Base-by-base conservation (phyloP, 1,284 basidiomycete species). In the Coriolopsis trogii region DNA sequence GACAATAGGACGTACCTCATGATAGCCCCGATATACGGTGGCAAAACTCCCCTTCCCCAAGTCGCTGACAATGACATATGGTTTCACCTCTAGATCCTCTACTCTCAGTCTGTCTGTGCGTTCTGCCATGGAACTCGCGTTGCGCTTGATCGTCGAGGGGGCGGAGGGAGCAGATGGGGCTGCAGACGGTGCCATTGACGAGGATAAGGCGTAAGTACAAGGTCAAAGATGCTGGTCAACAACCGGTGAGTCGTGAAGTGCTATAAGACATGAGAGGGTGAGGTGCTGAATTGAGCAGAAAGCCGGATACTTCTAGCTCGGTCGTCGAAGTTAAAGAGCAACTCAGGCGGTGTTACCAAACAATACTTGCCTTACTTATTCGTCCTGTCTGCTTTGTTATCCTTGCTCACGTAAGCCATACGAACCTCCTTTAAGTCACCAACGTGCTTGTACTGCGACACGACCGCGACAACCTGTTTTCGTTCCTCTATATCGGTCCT, bases 31-130 rank as follows among this genome's bases (percentile, higher is more conserved):
- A 73, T 94, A 96, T 31, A 99, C 96, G 1, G 91, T 96, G 25
- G 95, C 96, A 71, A 99, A 99, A 67, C 91, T 95, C 29, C 96
- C 96, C 68, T 89, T 90, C 26, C 89, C 89, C 46, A 92, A 82
- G 62, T 89, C 82, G 50, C 74, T 75, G 6, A 82, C 81, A 54
- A 91, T 82, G 55, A 91, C 78, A 64, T 91, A 92, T 18, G 89
- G 89, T 59, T 75, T 79, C 40, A 82, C 71, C 58, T 88, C 86
- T 47, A 87, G 82, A 58, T 89, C 84, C 41, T 87, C 84, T 5
- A 58, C 61, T 51, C 67, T 56, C 39, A 55, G 55, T 49, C 53
- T 55, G 25, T 58, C 59, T 16, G 49, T 39, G 39, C 56, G 50
- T 12, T 58, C 56, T 6, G 56, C 53, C 25, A 46, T 46, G 10